Conservation (phyloP, 371 early-diverging fungal species). For the Lichtheimia corymbifera region DNA sequence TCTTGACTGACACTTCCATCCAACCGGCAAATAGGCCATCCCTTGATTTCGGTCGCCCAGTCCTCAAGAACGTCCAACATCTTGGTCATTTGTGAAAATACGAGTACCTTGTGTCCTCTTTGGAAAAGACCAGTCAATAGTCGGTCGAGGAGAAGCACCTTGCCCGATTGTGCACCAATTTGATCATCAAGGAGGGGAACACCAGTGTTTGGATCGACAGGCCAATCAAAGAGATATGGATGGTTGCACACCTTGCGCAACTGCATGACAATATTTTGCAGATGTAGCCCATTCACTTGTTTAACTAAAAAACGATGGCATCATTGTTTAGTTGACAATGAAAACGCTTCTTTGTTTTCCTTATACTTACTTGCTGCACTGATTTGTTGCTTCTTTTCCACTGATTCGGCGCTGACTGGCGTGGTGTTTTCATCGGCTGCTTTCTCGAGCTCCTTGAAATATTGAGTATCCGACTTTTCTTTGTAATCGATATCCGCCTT, state of each 20-base stretch:
- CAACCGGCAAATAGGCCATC: conserved; percentile 88
- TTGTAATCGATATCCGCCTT: conserved; percentile 41
- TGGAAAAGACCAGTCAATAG: conserved; percentile 77
- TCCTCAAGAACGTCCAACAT: conserved; percentile 93
- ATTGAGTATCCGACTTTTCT: conserved; percentile 44
- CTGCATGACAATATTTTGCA: conserved; percentile 91
- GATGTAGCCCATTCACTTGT: conserved; percentile 55
- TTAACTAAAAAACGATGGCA: conserved; percentile 25
- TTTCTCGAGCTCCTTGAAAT: conserved; percentile 50
- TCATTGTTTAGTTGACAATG: no score
- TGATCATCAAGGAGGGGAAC: conserved; percentile 52
- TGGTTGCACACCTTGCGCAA: conserved; percentile 95
- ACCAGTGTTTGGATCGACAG: conserved; percentile 55
- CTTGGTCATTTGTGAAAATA: conserved; percentile 94
- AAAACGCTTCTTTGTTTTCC: background rate
- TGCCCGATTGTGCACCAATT: conserved; percentile 76
- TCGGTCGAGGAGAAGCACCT: conserved; percentile 85
- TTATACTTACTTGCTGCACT: conserved; percentile 21
- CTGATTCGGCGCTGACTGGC: background rate
- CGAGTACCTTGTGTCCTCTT: conserved; percentile 85
- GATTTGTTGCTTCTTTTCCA: conserved; percentile 19
- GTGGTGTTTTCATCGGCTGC: conserved; percentile 28
- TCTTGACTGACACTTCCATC: conserved; percentile 89
- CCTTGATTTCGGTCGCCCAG: conserved; percentile 76
- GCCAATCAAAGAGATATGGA: conserved; percentile 90